Evolutionary conservation across 1,284 basidiomycete genomes (phyloP).

Genomic region (Microbotryum scabiosae): DNA sequence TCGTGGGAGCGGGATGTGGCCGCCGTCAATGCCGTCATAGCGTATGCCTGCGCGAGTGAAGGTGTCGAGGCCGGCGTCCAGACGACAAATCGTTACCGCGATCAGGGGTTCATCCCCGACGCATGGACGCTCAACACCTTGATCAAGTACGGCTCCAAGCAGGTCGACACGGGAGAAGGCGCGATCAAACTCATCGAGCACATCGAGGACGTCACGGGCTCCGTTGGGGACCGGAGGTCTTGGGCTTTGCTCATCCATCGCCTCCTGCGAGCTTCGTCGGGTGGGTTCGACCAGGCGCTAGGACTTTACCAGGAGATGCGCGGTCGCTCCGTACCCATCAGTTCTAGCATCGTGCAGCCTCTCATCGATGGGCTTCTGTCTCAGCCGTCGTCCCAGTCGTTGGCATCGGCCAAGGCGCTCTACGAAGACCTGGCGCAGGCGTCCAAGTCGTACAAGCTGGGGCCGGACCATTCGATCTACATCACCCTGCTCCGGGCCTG

Average conservation of each 20-base stretch:
- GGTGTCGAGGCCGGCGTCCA: constrained; percentile 7
- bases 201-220: constrained; percentile 9
- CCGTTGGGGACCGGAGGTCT: constrained; percentile 6
- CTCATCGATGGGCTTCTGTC: constrained; percentile 15
- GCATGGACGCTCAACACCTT: constrained; percentile 18
- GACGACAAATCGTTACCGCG: constrained; percentile 3
- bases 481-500: constrained; percentile 19
- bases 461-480: constrained; percentile 23
- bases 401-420: constrained; percentile 11
- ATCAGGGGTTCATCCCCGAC: constrained; percentile 6
- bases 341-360: constrained; percentile 26
- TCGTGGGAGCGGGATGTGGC: constrained; percentile 4
- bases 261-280: not conserved
- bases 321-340: constrained; percentile 18
- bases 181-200: constrained; percentile 14
- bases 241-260: constrained; percentile 14
- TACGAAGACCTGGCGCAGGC: constrained; percentile 27
- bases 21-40: constrained; percentile 20
- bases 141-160: constrained; percentile 2
- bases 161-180: constrained; percentile 1
- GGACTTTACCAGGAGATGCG: constrained; percentile 18
- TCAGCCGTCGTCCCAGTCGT: not conserved
- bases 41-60: constrained; percentile 9
- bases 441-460: constrained; percentile 4
- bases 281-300: constrained; percentile 13